phyloP scores from a whole-genome alignment of 305 asterid species.

The Fraxinus sp. region DNA sequence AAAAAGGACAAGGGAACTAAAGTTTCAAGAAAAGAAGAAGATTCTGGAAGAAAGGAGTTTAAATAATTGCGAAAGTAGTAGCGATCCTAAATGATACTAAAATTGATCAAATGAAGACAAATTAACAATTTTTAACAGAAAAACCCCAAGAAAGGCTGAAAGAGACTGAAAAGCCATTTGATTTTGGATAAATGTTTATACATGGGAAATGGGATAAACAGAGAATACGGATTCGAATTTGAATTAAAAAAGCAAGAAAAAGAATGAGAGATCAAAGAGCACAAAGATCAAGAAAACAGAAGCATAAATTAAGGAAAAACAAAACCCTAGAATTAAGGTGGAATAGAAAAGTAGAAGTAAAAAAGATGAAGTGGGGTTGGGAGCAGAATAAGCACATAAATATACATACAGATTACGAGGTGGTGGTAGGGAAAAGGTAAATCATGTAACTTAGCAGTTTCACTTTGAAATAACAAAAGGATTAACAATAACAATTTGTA shows the following conservation, averaged over 20 bases:
- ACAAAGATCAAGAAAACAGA: conserved; percentile 30
- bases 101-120: conserved; percentile 40
- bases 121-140: conserved; percentile 35
- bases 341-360: conserved; percentile 32
- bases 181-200: conserved; percentile 13
- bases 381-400: conserved; percentile 24
- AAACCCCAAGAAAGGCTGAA: conserved; percentile 42
- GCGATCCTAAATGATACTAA: conserved; percentile 36
- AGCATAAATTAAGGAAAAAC: conserved; percentile 15
- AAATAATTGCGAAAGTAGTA: conserved; percentile 16
- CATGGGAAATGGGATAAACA: conserved; percentile 2
- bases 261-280: conserved; percentile 25
- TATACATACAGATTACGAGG: conserved; percentile 29
- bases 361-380: conserved; percentile 33
- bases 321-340: conserved; percentile 61
- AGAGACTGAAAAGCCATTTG: conserved; percentile 37
- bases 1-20: neutral
- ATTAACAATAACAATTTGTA: neutral
- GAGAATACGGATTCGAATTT: conserved; percentile 13
- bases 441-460: conserved; percentile 8
- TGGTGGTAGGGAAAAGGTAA: conserved; percentile 43
- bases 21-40: conserved; percentile 15
- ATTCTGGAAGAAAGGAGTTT: conserved; percentile 14
- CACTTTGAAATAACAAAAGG: neutral
- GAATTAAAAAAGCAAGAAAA: conserved; percentile 15